Evolutionary conservation across 257 asterid genomes (phyloP).

Genomic region (Solanum virginianum): DNA sequence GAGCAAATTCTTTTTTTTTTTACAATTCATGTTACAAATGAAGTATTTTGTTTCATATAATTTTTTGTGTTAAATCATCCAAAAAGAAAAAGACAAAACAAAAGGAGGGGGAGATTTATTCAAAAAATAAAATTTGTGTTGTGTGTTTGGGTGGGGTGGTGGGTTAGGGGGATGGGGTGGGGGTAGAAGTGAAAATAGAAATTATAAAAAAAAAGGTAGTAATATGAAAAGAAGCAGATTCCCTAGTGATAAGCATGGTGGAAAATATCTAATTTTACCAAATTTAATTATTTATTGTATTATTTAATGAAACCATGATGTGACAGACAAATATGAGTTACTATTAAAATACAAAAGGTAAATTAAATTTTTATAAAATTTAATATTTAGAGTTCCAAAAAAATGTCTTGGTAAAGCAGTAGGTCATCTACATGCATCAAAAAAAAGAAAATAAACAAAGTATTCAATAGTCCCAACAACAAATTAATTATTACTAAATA

Average conservation of each 20-base stretch:
- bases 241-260: conserved; percentile 21
- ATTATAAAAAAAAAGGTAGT: not conserved
- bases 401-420: conserved; percentile 24
- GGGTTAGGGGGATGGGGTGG: not conserved
- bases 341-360: not conserved
- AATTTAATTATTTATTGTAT: not conserved
- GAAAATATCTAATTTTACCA: not conserved
- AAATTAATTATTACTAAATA: not conserved
- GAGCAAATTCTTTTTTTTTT: too few species aligned
- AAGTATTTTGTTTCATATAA: too few species aligned
- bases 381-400: conserved; percentile 28
- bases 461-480: not conserved
- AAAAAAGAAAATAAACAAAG: not conserved
- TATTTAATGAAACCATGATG: not conserved
- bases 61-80: not conserved
- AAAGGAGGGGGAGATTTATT: too few species aligned
- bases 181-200: not conserved
- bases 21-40: too few species aligned
- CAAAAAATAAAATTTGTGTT: too few species aligned
- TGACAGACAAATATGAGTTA: not conserved
- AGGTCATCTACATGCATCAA: not conserved
- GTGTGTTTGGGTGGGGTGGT: not conserved
- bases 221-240: not conserved
- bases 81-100: not conserved
- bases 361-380: not conserved